Base-by-base conservation (phyloP, 1,284 basidiomycete species). In the Chalciporus sp. region DNA sequence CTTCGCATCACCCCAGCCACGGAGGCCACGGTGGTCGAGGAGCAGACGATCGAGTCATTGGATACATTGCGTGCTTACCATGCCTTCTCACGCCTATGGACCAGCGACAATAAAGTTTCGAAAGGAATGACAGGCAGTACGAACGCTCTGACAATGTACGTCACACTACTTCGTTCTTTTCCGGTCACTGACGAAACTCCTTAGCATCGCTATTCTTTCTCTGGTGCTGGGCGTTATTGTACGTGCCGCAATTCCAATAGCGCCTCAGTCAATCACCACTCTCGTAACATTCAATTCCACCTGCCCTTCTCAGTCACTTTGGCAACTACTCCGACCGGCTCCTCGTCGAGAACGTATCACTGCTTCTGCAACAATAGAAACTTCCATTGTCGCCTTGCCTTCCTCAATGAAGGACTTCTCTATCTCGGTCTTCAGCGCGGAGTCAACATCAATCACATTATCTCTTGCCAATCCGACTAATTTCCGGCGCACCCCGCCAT, bases 171-270 rank as follows among this genome's bases (percentile, higher is more conserved):
- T 39, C 33, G 27, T 27, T 51, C 9, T 57, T 49, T 14, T 35
- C 33, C 14, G 16, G 17, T 49, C 12, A 45, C 23, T 56, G 29
- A 51, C 62, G 23, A n/a, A 53, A 45, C 57, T 48, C 57, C 27
- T 33, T 53, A 89, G 87, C 47, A 78, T 89, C 56, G 84, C 85
- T 0, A 67, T 89, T 47, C 68, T 89, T 55, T 86, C 85, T 35
- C 73, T 89, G 39, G 76, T 89, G n/a, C 72, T 88, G 50, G 84
- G 85, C 12, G 81, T 85, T 57, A 74, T 83, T 9, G 77, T 85
- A 61, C 84, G 85, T 55, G 77, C 80, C 4, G 68, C 74, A 4
- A 76, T 83, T 61, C 75, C 73, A 17, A 72, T 75, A 5, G 70
- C 75, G 12, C 71, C 73, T 23, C 68, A 71, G 41, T 55, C 61